phyloP scores from a whole-genome alignment of 2,329 filamentous ascomycete genomes.

The Aschersonia sp. region DNA sequence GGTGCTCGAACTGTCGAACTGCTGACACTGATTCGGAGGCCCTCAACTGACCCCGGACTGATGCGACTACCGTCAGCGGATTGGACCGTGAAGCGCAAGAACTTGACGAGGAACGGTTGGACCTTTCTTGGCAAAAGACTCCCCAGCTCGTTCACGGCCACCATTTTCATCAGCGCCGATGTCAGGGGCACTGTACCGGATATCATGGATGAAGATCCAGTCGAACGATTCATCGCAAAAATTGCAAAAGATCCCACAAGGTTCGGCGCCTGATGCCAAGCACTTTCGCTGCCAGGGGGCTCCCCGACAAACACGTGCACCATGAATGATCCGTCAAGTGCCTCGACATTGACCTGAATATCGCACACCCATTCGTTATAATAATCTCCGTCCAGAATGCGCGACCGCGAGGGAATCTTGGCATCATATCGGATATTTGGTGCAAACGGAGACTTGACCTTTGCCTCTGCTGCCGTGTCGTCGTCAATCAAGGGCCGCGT shows the following conservation, averaged over 20 bases:
- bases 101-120: constrained; percentile 24
- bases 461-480: not conserved
- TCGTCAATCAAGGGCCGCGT: not conserved
- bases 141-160: constrained; percentile 19
- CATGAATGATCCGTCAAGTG: constrained; percentile 42
- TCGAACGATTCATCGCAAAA: constrained; percentile 28
- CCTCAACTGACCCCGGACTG: constrained; percentile 11
- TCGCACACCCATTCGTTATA: constrained; percentile 57
- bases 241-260: constrained; percentile 48
- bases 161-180: constrained; percentile 27
- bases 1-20: constrained; percentile 15
- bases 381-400: constrained; percentile 21
- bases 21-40: constrained; percentile 15
- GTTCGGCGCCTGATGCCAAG: constrained; percentile 38
- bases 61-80: constrained; percentile 12
- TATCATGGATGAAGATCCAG: constrained; percentile 19
- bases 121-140: constrained; percentile 21
- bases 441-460: constrained; percentile 1
- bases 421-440: constrained; percentile 14
- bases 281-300: constrained; percentile 23
- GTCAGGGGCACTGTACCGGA: constrained; percentile 39
- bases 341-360: constrained; percentile 44
- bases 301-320: constrained; percentile 56
- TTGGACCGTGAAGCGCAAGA: constrained; percentile 20
- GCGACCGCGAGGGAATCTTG: constrained; percentile 8